These are phyloP conservation scores for Medicago truncatula DNA, from an alignment of 306 rosid genomes.

Conservation along the genomic window DNA sequence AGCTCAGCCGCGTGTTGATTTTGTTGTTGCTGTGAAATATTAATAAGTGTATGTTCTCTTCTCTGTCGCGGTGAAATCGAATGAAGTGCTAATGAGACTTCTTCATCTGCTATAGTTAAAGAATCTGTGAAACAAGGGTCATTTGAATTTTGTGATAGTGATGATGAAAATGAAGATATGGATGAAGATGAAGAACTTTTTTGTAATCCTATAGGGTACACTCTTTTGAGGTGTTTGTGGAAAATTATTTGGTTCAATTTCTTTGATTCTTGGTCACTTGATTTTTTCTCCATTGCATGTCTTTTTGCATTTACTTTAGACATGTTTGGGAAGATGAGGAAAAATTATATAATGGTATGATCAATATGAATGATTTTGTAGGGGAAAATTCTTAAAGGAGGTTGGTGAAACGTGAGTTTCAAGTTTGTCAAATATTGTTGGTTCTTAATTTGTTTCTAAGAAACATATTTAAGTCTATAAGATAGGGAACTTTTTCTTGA, in stretches of 20 bases:
- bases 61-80: conserved; percentile 55
- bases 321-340: conserved; percentile 45
- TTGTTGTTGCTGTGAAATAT: conserved; percentile 42
- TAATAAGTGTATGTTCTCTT: conserved; percentile 53
- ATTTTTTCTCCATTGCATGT: conserved; percentile 59
- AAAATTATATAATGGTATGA: neutral
- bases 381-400: conserved; percentile 34
- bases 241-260: conserved; percentile 56
- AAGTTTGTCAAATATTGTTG: no score
- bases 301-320: conserved; percentile 61
- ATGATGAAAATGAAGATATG: conserved; percentile 57
- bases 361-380: conserved; percentile 11
- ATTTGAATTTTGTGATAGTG: conserved; percentile 78
- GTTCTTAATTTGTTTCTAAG: conserved; percentile 10
- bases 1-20: conserved; percentile 29
- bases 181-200: conserved; percentile 76
- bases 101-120: conserved; percentile 60
- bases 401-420: conserved; percentile 88
- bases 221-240: conserved; percentile 70
- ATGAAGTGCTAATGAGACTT: conserved; percentile 63
- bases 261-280: conserved; percentile 53
- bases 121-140: conserved; percentile 56
- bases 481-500: conserved; percentile 12
- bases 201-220: conserved; percentile 82
- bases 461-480: conserved; percentile 51